Conservation (phyloP, 169 alveolate genomes). For the Cryptosporidium tyzzeri region DNA sequence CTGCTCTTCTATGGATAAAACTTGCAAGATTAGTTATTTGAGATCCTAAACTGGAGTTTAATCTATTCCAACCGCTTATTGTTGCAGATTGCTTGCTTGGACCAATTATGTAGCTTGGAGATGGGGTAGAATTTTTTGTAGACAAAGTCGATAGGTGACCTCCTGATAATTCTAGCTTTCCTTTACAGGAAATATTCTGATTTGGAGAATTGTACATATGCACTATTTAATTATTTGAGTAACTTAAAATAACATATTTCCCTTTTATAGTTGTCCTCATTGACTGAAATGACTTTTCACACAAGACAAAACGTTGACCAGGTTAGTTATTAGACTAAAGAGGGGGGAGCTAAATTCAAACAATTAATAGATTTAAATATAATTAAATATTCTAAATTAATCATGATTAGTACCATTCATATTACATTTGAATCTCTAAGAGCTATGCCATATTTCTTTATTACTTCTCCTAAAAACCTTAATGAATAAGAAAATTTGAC, state of each 20-base stretch:
- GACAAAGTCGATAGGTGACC: neutral
- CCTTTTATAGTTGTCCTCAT: neutral
- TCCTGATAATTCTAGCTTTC: constrained; percentile 3
- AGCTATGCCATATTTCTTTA: neutral
- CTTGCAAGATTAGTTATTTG: constrained; percentile 48
- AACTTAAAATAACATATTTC: constrained; percentile 5
- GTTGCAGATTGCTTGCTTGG: constrained; percentile 72
- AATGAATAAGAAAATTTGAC: constrained; percentile 29
- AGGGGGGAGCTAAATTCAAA: neutral
- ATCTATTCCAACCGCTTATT: constrained; percentile 30
- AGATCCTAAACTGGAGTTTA: constrained; percentile 35
- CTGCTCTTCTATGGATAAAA: constrained; percentile 72
- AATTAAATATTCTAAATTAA: neutral
- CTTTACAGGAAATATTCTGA: constrained; percentile 17
- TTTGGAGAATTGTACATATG: constrained; percentile 20
- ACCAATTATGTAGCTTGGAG: constrained; percentile 65
- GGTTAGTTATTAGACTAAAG: constrained; percentile 1
- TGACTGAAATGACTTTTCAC: constrained; percentile 40
- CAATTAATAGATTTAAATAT: neutral
- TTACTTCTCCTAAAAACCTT: constrained; percentile 20
- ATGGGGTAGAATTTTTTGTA: neutral
- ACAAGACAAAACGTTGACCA: constrained; percentile 75
- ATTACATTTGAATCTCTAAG: neutral
- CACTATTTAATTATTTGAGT: neutral
- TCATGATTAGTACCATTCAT: neutral